Percentiles rank a stretch among this genome's conserved stretches.
Evolutionary conservation across 2,329 filamentous ascomycete genomes (phyloP).

Genomic region (Colletotrichum sp.): DNA sequence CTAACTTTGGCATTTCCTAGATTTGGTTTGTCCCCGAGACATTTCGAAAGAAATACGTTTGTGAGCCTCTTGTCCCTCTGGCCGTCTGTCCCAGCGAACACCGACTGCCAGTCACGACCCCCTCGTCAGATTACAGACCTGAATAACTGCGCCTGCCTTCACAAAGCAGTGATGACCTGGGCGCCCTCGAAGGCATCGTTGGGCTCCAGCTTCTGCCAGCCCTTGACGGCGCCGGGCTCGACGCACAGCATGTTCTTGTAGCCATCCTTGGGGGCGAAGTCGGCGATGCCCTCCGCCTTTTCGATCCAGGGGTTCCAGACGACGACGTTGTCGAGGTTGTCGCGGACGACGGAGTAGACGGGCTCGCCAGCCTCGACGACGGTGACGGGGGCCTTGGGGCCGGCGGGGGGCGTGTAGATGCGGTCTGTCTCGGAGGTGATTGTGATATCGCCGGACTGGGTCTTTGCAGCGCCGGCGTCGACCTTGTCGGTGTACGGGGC

Average conservation of each 20-base stretch:
- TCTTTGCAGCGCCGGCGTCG: slow-evolving; percentile 66
- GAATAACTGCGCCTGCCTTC: neutral
- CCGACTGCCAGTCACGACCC: neutral
- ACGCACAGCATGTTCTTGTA: slow-evolving; percentile 95
- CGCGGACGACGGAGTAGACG: slow-evolving; percentile 76
- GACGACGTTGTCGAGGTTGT: slow-evolving; percentile 86
- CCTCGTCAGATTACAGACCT: neutral
- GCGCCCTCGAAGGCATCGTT: slow-evolving; percentile 72
- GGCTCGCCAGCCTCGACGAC: slow-evolving; percentile 69
- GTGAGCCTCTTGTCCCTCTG: neutral
- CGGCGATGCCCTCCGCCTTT: slow-evolving; percentile 80
- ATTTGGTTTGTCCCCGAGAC: neutral
- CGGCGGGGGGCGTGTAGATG: slow-evolving; percentile 77
- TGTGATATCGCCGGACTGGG: slow-evolving; percentile 66
- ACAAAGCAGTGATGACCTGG: slow-evolving; percentile 51
- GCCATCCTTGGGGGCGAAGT: slow-evolving; percentile 88
- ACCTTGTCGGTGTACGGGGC: slow-evolving; percentile 87
- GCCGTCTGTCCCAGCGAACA: neutral
- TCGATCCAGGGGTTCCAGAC: slow-evolving; percentile 98
- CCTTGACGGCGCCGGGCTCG: slow-evolving; percentile 84
- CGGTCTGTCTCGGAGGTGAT: slow-evolving; percentile 86
- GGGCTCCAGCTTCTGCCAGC: slow-evolving; percentile 84
- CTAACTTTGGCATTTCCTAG: neutral
- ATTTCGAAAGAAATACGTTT: neutral
- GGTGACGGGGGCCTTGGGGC: slow-evolving; percentile 61